phyloP scores from a whole-genome alignment of 1,284 basidiomycete genomes.

The Ceratobasidium theobromae region DNA sequence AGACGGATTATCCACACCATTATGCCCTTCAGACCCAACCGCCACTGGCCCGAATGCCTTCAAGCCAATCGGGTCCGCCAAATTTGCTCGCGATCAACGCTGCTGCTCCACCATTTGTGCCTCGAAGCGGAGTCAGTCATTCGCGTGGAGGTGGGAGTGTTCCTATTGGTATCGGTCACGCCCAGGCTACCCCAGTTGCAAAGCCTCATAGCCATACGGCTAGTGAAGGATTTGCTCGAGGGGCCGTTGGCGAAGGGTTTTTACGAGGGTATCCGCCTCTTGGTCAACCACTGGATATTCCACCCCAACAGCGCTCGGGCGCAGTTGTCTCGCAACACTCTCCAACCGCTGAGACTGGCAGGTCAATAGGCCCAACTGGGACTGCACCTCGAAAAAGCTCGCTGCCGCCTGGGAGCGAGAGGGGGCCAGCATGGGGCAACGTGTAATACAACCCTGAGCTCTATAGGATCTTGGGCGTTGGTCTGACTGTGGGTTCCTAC shows the following conservation, averaged over 20 bases:
- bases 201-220: constrained; percentile 8
- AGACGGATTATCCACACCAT: constrained; percentile 34
- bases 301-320: not conserved
- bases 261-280: not conserved
- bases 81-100: constrained; percentile 3
- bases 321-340: not conserved
- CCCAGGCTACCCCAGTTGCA: not conserved
- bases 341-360: not conserved
- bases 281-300: not conserved
- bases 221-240: constrained; percentile 23
- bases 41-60: too few relatives aligned
- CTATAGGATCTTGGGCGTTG: too few relatives aligned
- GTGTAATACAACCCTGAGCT: too few relatives aligned
- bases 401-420: not conserved
- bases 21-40: constrained; percentile 14
- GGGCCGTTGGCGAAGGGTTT: constrained; percentile 24
- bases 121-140: constrained; percentile 1
- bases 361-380: not conserved
- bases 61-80: too few relatives aligned
- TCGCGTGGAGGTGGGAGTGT: constrained; percentile 17
- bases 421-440: not conserved
- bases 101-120: constrained; percentile 25
- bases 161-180: not conserved
- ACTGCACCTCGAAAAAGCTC: not conserved
- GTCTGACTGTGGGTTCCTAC: too few relatives aligned